Conservation (phyloP, 352 stramenopile genomes). For the Pythium aquatile region DNA sequence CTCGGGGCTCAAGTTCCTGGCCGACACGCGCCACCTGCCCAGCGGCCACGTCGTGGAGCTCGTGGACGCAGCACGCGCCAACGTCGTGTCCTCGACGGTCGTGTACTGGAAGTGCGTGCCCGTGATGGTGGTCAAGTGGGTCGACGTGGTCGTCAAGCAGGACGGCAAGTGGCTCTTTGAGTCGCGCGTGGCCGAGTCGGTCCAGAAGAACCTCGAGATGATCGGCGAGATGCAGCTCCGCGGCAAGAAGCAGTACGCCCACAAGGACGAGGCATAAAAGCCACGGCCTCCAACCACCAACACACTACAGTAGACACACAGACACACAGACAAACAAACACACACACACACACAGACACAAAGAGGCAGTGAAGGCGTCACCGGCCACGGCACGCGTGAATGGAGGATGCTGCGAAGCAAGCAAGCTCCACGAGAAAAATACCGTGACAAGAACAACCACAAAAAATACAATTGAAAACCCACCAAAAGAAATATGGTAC, state of each 20-base stretch:
- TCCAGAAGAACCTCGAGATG: constrained; percentile 90
- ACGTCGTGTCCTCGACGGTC: constrained; percentile 59
- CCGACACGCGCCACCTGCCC: constrained; percentile 77
- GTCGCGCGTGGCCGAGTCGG: constrained; percentile 59
- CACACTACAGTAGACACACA: constrained; percentile 1
- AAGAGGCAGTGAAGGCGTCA: neutral
- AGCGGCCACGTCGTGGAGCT: constrained; percentile 80
- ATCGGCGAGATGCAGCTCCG: constrained; percentile 87
- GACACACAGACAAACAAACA: neutral
- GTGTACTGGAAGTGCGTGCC: constrained; percentile 87
- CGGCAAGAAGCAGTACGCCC: constrained; percentile 86
- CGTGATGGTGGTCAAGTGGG: constrained; percentile 83
- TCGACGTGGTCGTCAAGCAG: constrained; percentile 69
- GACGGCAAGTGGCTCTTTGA: constrained; percentile 79
- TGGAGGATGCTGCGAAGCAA: neutral
- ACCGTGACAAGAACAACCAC: neutral
- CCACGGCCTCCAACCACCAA: neutral
- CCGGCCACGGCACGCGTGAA: neutral
- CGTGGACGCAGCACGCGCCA: constrained; percentile 46
- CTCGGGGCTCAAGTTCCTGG: constrained; percentile 72
- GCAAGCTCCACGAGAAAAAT: neutral
- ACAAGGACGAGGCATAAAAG: constrained; percentile 42
- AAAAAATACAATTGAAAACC: neutral
- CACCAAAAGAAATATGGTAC: too few species aligned
- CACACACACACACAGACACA: neutral